Evolutionary conservation across 208 protist species (phyloP), one percentile per base, ranked within the genome.

Genomic region (Leishmania mexicana): DNA sequence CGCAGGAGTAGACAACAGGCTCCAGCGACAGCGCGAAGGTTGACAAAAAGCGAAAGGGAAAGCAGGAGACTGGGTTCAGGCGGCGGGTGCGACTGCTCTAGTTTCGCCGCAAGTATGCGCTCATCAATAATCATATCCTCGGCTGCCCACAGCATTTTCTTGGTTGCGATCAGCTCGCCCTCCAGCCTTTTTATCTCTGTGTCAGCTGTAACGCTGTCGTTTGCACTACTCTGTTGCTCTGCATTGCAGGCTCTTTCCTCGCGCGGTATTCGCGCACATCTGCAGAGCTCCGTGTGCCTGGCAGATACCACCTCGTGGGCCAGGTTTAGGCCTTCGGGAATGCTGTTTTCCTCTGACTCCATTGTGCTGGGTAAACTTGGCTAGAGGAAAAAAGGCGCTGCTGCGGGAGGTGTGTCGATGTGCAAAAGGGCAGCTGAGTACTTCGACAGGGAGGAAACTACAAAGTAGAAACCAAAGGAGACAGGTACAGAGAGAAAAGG

Each of bases 101-200:
- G 24, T 7, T 19, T 53, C 3, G 70, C 35, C 17, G 70, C n/a
- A 10, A 8, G 8, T 24, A 38, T 49, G 35, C 81, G 81, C 13
- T 81, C 24, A 3, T 79, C 81, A 28, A 78, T 75, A n/a, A 85
- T 81, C 15, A 79, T 85, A 57, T 85, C 81, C 28, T 86, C 78
- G 1, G 83, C 73, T 21, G 78, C 78, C 3, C 57, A 68, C 0
- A 78, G 51, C 76, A 81, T 49, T 19, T 65, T 65, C 0, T 49
- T 73, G 1, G 45, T 11, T 28, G n/a, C 57, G 0, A 70, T 38
- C n/a, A 81, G 24, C n/a, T 85, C 76, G 17, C 10, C 60, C 40
- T 53, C 70, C 1, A 84, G 42, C 8, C 47, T 54, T 7, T n/a
- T 51, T 1, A 78, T 64, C 51, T 2, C 3, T 35, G 11, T 2